phyloP scores from a whole-genome alignment of 2,329 filamentous ascomycete species.

The Colletotrichum sansevieriae region DNA sequence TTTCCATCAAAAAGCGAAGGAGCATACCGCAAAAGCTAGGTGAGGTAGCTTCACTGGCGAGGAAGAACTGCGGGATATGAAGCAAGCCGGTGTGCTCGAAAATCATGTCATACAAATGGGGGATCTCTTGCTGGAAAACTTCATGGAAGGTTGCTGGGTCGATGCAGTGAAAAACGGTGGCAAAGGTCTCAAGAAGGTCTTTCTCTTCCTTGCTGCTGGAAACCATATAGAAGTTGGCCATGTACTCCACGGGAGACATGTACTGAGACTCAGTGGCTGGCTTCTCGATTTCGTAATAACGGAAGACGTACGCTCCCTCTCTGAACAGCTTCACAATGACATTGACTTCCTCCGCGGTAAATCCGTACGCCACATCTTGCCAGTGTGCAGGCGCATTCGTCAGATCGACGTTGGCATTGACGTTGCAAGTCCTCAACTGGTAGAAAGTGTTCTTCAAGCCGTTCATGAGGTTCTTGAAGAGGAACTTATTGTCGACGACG shows the following conservation, averaged over 20 bases:
- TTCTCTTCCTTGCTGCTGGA: conserved; percentile 97
- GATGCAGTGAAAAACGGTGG: conserved; percentile 97
- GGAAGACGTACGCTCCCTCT: conserved; percentile 95
- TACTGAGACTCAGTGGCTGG: conserved; percentile 78
- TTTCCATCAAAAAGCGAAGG: conserved; percentile 95
- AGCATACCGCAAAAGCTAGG: conserved; percentile 99
- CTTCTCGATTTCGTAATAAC: conserved; percentile 95
- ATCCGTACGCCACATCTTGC: conserved; percentile 95
- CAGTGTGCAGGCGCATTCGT: conserved; percentile 88
- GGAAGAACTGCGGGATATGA: conserved; percentile 97
- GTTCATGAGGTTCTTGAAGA: conserved; percentile 97
- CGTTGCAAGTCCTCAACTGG: conserved; percentile 91
- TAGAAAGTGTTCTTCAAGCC: conserved; percentile 97
- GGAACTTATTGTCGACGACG: conserved; percentile 95
- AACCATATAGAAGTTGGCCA: conserved; percentile 95
- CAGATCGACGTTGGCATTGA: conserved; percentile 74
- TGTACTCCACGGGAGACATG: conserved; percentile 87
- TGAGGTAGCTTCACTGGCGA: conserved; percentile 98
- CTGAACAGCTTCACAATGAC: conserved; percentile 98
- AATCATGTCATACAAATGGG: conserved; percentile 96
- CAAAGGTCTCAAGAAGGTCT: conserved; percentile 95
- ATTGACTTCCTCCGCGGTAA: conserved; percentile 95
- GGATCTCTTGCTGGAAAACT: conserved; percentile 97
- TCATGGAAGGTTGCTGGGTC: conserved; percentile 99
- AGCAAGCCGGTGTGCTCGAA: conserved; percentile 95